phyloP scores from a whole-genome alignment of 192 early-diverging fungal genomes.

The Pecoramyces ruminantium region DNA sequence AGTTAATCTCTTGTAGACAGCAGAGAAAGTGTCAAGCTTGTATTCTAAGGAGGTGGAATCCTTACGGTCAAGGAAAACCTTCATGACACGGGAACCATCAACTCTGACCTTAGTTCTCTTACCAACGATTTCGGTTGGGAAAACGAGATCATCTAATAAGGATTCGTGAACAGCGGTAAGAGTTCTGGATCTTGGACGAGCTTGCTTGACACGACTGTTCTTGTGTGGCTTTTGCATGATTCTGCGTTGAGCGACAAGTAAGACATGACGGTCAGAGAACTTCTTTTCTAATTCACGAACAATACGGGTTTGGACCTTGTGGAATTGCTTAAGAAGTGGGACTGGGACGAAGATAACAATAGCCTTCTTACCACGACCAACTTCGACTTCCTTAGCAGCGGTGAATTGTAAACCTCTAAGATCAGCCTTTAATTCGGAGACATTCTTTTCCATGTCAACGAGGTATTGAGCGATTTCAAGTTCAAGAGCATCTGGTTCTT shows the following conservation, averaged over 20 bases:
- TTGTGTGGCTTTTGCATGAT: slow-evolving; percentile 88
- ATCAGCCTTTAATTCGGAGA: slow-evolving; percentile 91
- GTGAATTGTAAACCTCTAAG: slow-evolving; percentile 86
- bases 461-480: slow-evolving; percentile 89
- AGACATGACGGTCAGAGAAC: slow-evolving; percentile 97
- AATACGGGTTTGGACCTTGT: slow-evolving; percentile 89
- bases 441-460: slow-evolving; percentile 86
- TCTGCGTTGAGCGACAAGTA: slow-evolving; percentile 85
- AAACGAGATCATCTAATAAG: slow-evolving; percentile 92
- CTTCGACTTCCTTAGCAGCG: slow-evolving; percentile 87
- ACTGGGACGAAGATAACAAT: slow-evolving; percentile 95
- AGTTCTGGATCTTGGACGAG: slow-evolving; percentile 88
- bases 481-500: slow-evolving; percentile 67
- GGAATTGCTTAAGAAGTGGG: slow-evolving; percentile 80
- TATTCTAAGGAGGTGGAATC: slow-evolving; percentile 93
- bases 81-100: slow-evolving; percentile 85
- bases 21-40: slow-evolving; percentile 95
- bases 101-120: slow-evolving; percentile 93
- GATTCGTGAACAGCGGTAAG: slow-evolving; percentile 91
- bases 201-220: slow-evolving; percentile 75
- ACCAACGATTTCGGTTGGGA: slow-evolving; percentile 98
- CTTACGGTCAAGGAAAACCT: slow-evolving; percentile 95
- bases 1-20: slow-evolving; percentile 87
- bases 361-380: slow-evolving; percentile 89
- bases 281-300: slow-evolving; percentile 99